These are phyloP conservation scores for Suillus discolor DNA, from an alignment of 768 basidiomycete genomes.

Conservation along the genomic window DNA sequence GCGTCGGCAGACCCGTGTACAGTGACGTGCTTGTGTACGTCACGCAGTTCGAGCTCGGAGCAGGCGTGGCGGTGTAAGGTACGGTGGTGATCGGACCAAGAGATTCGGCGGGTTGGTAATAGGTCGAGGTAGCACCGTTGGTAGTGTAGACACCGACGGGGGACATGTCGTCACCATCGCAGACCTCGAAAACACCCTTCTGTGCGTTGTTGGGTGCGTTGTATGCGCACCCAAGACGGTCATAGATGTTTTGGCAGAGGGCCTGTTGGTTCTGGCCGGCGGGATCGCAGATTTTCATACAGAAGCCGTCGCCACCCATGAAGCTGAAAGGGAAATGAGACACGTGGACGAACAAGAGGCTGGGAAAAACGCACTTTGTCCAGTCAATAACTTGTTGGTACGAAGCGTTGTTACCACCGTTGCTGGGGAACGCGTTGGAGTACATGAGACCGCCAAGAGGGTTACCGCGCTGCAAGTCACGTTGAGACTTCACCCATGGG, in stretches of 20 bases:
- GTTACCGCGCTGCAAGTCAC: constrained; percentile 60
- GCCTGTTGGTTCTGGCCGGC: constrained; percentile 45
- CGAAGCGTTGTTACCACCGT: constrained; percentile 40
- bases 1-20: constrained; percentile 30
- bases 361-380: constrained; percentile 52
- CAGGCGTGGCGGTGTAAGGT: constrained; percentile 44
- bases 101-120: constrained; percentile 50
- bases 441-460: constrained; percentile 69
- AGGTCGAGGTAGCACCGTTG: constrained; percentile 44
- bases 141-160: constrained; percentile 54
- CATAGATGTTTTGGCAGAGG: constrained; percentile 73
- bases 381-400: constrained; percentile 65
- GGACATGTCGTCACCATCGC: constrained; percentile 66
- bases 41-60: constrained; percentile 47
- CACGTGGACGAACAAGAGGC: not conserved
- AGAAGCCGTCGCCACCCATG: constrained; percentile 67
- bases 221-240: constrained; percentile 74
- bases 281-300: constrained; percentile 75
- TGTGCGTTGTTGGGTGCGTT: constrained; percentile 69
- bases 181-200: constrained; percentile 62
- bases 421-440: constrained; percentile 53
- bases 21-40: constrained; percentile 39
- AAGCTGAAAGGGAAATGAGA: constrained; percentile 49
- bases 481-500: constrained; percentile 27
- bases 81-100: constrained; percentile 44